These are phyloP conservation scores for Phialophora verrucosa DNA, from an alignment of 2,329 filamentous ascomycete species.

Conservation along the genomic window DNA sequence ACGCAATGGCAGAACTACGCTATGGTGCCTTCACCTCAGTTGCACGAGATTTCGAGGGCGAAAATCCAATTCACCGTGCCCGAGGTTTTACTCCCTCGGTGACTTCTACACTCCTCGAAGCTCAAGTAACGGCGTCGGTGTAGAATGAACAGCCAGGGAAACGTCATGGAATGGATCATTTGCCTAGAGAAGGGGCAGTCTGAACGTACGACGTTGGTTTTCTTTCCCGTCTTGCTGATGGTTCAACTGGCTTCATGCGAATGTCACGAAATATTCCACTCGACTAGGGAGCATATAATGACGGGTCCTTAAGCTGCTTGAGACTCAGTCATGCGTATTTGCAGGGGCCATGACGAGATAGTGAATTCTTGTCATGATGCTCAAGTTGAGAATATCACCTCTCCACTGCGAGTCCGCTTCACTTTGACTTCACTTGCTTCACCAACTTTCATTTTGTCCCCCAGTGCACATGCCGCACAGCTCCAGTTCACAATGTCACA, in stretches of 20 bases:
- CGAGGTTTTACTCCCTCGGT: neutral
- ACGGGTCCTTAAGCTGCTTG: neutral
- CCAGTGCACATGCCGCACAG: neutral
- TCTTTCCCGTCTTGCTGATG: neutral
- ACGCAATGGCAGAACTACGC: neutral
- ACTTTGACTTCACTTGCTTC: neutral
- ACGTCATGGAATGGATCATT: neutral
- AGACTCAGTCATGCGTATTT: neutral
- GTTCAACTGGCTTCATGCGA: too few species aligned
- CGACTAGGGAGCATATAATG: neutral
- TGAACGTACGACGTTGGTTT: too few species aligned
- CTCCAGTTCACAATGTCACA: constrained; percentile 20
- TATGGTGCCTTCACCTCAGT: neutral
- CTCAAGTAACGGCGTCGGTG: neutral
- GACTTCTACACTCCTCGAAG: neutral
- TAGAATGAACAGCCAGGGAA: neutral
- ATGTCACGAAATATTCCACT: neutral
- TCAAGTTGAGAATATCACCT: neutral
- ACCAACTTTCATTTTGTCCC: neutral
- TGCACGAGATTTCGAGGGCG: too few species aligned
- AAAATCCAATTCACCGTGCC: neutral
- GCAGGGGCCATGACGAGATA: neutral
- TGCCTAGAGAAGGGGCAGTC: neutral
- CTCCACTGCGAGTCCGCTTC: neutral
- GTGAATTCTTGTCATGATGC: neutral